phyloP scores from a whole-genome alignment of 2,329 filamentous ascomycete genomes.

The Pestalotiopsis sp. region DNA sequence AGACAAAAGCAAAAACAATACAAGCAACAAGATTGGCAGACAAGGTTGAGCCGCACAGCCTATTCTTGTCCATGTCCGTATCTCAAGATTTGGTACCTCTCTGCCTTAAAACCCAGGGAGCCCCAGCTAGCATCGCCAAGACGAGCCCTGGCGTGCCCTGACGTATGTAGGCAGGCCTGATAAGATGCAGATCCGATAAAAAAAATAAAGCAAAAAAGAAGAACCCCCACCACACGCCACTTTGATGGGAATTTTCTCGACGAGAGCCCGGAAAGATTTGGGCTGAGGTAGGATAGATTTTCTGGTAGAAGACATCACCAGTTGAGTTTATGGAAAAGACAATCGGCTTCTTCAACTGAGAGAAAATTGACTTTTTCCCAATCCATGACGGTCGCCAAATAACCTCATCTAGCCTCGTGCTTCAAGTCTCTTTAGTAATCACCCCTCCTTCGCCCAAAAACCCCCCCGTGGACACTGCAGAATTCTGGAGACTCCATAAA shows the following conservation, averaged over 20 bases:
- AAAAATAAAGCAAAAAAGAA: not conserved
- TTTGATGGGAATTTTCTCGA: slow-evolving; percentile 1
- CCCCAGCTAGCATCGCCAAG: slow-evolving; percentile 7
- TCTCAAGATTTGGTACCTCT: not conserved
- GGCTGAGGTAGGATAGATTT: not conserved
- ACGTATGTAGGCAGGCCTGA: not conserved
- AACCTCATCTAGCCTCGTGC: not conserved
- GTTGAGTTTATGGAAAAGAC: not conserved
- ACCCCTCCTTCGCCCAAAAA: not conserved
- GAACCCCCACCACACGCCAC: slow-evolving; percentile 3
- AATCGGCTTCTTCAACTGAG: not conserved
- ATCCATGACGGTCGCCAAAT: not conserved
- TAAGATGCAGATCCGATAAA: slow-evolving; percentile 2
- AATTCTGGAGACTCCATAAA: slow-evolving; percentile 4
- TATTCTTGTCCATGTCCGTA: not conserved
- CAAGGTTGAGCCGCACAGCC: not conserved
- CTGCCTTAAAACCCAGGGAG: not conserved
- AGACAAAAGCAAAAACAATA: not conserved
- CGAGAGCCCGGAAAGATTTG: not conserved
- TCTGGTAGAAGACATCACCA: not conserved
- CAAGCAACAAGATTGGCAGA: not conserved
- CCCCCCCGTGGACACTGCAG: not conserved
- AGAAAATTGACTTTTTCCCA: not conserved
- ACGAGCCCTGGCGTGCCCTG: slow-evolving; percentile 7
- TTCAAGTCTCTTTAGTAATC: slow-evolving; percentile 3